Base-by-base conservation (phyloP, 768 basidiomycete genomes). In the Termitomyces sp. region DNA sequence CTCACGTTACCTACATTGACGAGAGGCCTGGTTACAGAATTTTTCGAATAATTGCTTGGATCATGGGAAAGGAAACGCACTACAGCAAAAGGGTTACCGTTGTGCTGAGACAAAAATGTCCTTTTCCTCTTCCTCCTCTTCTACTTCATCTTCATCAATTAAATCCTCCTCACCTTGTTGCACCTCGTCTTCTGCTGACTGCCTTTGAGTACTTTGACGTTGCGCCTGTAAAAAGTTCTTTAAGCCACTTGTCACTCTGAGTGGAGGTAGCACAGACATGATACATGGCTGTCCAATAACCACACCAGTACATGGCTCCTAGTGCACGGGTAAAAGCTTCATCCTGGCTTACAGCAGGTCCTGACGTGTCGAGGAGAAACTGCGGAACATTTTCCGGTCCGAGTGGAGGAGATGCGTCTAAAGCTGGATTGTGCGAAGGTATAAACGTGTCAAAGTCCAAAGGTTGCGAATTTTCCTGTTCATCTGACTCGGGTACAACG, bases 251-350 rank as follows among this genome's bases (percentile, higher is more conserved):
- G 21, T 42, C 17, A 46, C 10, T 17, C 17, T 30, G 21, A 25
- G 17, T 3, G 42, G 19, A 50, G 19, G 8, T 17, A 47, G 23
- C 19, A 75, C 83, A 48, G 63, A 89, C 90, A 67, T 92, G 86
- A 65, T 91, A 92, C 46, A 91, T 79, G 1, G 89, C 89, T 2
- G 89, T 90, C 89, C 90, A 93, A 67, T 92, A 93, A 19, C 90
- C 91, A 23, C 79, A 76, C 90, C 91, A 92, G 67, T 92, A 93
- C 84, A 88, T 91, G 17, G 91, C 89, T 30, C 77, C 79, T 64
- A 91, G 61, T 5, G 89, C 91, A 47, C 84, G 83, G 25, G 78
- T 74, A 68, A 92, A 92, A 1, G 89, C 89, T 63, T 92, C 88
- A 59, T 92, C 88, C 61, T 80, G 83, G 60, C 76, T 79, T 17